Evolutionary conservation across 1,139 yeast species (phyloP).

Genomic region (Taphrina confusa): DNA sequence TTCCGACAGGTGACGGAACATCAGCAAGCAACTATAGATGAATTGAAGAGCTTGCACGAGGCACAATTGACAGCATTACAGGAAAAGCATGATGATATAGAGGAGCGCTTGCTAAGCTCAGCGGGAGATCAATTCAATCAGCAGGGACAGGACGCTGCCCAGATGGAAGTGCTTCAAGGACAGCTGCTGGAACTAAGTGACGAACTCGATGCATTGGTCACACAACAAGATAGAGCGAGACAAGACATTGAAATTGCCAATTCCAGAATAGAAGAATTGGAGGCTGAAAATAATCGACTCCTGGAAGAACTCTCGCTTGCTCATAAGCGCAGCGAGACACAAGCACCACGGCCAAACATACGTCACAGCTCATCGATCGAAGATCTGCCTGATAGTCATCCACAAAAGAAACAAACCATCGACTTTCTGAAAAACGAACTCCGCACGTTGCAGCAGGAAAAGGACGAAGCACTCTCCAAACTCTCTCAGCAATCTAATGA

Average conservation of each 20-base stretch:
- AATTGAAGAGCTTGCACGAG: constrained; percentile 20
- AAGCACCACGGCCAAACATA: too few relatives aligned
- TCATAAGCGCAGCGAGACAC: not conserved
- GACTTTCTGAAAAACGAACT: constrained; percentile 31
- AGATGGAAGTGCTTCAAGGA: constrained; percentile 17
- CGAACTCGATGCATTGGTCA: constrained; percentile 18
- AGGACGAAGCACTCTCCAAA: not conserved
- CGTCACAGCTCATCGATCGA: not conserved
- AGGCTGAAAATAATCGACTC: constrained; percentile 16
- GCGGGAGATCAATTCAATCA: constrained; percentile 1
- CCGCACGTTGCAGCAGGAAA: constrained; percentile 17
- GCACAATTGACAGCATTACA: constrained; percentile 19
- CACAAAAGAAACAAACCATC: constrained; percentile 29
- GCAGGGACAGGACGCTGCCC: not conserved
- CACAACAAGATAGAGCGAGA: constrained; percentile 21
- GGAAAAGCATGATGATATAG: constrained; percentile 20
- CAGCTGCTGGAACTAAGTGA: constrained; percentile 17
- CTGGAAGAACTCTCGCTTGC: constrained; percentile 11
- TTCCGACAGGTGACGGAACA: constrained; percentile 26
- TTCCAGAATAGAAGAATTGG: constrained; percentile 13
- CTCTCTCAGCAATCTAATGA: not conserved
- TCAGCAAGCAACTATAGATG: constrained; percentile 25
- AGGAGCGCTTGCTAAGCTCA: constrained; percentile 22
- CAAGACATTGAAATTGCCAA: constrained; percentile 28
- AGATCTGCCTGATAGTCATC: constrained; percentile 28